Conservation (phyloP, 2,329 filamentous ascomycete genomes). For the Sporothrix pseudoabietina region DNA sequence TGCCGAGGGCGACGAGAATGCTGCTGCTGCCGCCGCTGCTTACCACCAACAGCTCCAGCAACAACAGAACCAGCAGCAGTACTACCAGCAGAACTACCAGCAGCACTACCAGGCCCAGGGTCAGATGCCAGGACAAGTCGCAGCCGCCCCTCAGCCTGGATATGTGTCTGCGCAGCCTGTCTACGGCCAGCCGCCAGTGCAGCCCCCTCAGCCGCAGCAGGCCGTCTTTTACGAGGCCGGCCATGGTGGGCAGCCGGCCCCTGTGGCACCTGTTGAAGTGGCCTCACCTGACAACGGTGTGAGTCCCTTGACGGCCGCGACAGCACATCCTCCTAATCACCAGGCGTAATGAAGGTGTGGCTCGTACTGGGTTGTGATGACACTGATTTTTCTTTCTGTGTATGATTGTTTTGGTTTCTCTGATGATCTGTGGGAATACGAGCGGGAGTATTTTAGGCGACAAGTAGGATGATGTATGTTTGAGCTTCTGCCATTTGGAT, state of each 20-base stretch:
- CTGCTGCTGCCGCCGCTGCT: neutral
- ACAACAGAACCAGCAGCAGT: too few relatives aligned
- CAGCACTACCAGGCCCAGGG: conserved; percentile 12
- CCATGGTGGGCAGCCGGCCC: neutral
- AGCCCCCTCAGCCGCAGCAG: conserved; percentile 13
- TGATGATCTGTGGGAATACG: neutral
- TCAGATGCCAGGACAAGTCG: neutral
- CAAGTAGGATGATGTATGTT: neutral
- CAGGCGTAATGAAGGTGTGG: neutral
- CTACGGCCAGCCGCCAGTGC: conserved; percentile 26
- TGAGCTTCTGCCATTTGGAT: neutral
- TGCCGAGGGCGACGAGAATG: conserved; percentile 34
- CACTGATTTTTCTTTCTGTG: neutral
- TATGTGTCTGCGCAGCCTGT: conserved; percentile 6
- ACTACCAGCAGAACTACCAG: conserved; percentile 12
- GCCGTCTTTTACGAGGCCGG: neutral
- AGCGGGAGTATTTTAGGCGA: neutral
- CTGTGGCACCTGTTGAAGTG: neutral
- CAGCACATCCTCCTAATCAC: neutral
- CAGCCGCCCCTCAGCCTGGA: neutral
- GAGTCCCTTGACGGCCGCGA: neutral
- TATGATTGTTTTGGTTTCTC: neutral
- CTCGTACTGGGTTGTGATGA: neutral
- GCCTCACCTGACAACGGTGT: neutral
- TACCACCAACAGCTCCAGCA: conserved; percentile 16